phyloP scores from a whole-genome alignment of 352 stramenopile species.

The Phytophthora cajani region DNA sequence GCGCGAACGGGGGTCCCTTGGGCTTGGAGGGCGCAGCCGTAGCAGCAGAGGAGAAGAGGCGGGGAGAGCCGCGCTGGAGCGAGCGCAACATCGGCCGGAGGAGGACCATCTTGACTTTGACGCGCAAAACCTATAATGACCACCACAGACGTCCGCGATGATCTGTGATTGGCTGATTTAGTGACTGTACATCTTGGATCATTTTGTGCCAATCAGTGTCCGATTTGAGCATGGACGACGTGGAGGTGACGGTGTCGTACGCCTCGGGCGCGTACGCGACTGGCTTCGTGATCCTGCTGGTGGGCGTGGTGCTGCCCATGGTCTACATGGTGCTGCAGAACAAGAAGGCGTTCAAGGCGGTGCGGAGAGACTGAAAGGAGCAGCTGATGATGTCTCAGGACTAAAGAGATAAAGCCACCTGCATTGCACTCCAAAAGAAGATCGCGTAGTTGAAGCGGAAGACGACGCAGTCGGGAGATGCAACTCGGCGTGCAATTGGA shows the following conservation, averaged over 20 bases:
- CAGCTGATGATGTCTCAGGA: not conserved
- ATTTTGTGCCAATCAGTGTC: constrained; percentile 8
- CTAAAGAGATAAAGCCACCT: not conserved
- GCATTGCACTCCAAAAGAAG: constrained; percentile 4
- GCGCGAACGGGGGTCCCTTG: constrained; percentile 62
- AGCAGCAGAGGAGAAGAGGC: constrained; percentile 13
- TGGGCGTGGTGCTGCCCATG: constrained; percentile 78
- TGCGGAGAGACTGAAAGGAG: constrained; percentile 62
- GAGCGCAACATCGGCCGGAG: constrained; percentile 21
- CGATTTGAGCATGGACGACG: constrained; percentile 14
- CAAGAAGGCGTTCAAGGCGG: constrained; percentile 87
- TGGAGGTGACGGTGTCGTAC: constrained; percentile 66
- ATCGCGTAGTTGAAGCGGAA: constrained; percentile 8
- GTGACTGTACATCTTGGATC: not conserved
- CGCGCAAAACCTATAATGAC: constrained; percentile 7
- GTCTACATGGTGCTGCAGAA: constrained; percentile 90
- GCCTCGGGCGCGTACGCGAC: constrained; percentile 71
- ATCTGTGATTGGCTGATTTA: constrained; percentile 13
- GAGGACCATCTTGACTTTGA: constrained; percentile 13
- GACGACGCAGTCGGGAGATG: not conserved
- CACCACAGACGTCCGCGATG: not conserved
- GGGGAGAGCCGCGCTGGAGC: constrained; percentile 16
- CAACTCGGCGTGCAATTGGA: constrained; percentile 9
- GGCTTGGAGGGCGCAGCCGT: constrained; percentile 8
- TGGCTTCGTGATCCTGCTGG: constrained; percentile 71